phyloP scores from a whole-genome alignment of 1,139 yeast genomes.

The Diutina pseudorugosa region DNA sequence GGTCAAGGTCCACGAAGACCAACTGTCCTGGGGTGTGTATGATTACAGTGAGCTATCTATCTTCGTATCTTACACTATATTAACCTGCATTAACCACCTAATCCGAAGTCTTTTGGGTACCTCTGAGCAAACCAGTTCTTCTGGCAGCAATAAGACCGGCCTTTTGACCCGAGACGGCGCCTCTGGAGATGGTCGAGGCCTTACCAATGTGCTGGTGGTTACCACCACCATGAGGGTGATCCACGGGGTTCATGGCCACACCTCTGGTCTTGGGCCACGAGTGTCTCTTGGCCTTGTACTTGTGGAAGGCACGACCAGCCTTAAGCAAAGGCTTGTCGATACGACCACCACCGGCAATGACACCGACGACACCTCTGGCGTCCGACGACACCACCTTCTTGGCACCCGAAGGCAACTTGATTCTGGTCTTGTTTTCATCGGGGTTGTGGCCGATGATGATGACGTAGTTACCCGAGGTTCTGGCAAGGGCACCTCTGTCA shows the following conservation, averaged over 20 bases:
- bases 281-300: conserved; percentile 98
- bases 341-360: conserved; percentile 99
- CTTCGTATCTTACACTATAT: conserved; percentile 3
- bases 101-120: conserved; percentile 96
- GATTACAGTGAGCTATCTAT: neutral
- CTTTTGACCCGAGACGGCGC: conserved; percentile 99
- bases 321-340: conserved; percentile 97
- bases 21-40: too few relatives aligned
- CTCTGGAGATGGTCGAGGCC: conserved; percentile 99
- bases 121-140: conserved; percentile 99
- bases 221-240: conserved; percentile 99
- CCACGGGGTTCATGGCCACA: conserved; percentile 99
- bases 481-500: conserved; percentile 99
- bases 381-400: conserved; percentile 90
- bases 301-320: conserved; percentile 99
- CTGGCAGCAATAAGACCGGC: conserved; percentile 99
- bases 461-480: conserved; percentile 99
- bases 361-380: conserved; percentile 99
- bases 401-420: conserved; percentile 98
- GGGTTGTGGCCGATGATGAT: conserved; percentile 98
- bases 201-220: conserved; percentile 99
- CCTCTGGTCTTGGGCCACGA: conserved; percentile 99
- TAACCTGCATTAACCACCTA: conserved; percentile 11
- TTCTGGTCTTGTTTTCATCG: conserved; percentile 98
- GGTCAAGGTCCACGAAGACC: too few relatives aligned